Evolutionary conservation across 805 yeast genomes (phyloP).

Genomic region (Spathaspora girioi): DNA sequence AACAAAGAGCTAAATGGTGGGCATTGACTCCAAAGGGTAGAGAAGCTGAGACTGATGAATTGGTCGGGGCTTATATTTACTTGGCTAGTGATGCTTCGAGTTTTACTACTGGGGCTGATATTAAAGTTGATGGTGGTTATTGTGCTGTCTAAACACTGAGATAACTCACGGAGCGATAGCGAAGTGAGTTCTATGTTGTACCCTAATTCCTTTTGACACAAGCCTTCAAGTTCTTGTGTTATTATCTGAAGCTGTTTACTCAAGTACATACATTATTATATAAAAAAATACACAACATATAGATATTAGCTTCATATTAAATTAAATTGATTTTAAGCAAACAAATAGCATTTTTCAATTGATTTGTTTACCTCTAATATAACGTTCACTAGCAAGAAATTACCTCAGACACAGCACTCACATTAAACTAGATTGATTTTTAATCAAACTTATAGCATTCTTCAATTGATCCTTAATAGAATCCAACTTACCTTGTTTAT

Average conservation of each 20-base stretch:
- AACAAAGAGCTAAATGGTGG: constrained; percentile 37
- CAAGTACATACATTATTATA: no score
- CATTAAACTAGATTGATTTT: background rate
- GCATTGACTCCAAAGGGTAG: constrained; percentile 65
- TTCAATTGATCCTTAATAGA: background rate
- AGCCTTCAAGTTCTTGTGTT: no score
- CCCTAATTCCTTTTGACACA: no score
- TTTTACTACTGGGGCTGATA: constrained; percentile 75
- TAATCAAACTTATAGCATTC: background rate
- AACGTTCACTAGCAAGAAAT: no score
- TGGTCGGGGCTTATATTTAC: constrained; percentile 76
- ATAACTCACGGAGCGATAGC: no score
- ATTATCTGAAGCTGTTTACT: no score
- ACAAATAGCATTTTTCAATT: no score
- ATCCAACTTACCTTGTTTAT: background rate
- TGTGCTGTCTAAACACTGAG: constrained; percentile 43
- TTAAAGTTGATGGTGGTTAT: constrained; percentile 79
- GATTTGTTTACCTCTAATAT: no score
- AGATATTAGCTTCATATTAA: no score
- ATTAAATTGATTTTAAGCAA: no score
- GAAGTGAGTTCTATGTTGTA: no score
- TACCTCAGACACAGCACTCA: no score
- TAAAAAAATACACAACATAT: background rate
- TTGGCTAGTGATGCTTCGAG: constrained; percentile 79
- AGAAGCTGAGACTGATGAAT: constrained; percentile 68